Evolutionary conservation across 352 stramenopile genomes (phyloP), one percentile per base, ranked within the genome.

Genomic region (Globisporangium heterothallicum): DNA sequence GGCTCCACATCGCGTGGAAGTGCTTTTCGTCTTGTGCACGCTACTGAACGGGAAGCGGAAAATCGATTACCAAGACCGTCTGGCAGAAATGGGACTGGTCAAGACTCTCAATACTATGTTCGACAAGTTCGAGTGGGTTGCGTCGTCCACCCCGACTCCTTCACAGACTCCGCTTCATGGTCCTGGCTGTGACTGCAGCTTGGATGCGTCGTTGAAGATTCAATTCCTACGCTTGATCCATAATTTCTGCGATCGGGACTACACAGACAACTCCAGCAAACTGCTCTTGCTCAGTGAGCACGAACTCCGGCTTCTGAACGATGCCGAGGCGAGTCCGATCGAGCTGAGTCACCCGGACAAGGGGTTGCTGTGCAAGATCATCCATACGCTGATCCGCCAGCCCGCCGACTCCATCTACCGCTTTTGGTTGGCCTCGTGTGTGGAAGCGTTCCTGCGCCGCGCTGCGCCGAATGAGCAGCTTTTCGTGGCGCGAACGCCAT

Each of bases 1-100:
- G 14, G 84, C 84, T 3, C 88, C 88, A 19, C 97, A 97, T 58
- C 91, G 97, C 42, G 94, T 98, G 0, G 94, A 98, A 66, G 86
- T 98, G 52, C 74, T 98, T 16, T 98, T 98, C 63, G 92, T 98
- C 16, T 68, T 98, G 2, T 98, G 92, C 58, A 98, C 92, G 12
- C 64, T 98, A 18, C 66, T 98, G n/a, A 97, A 96, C 18, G 92
- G 92, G 36, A 93, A 96, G 51, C 76, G 94, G 30, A 98, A 98
- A 72, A 77, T 96, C 27, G 84, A 95, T 42, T 94, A 95, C 32
- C 90, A 98, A 48, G 78, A 95, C 34, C 65, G 71, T 34, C 68
- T 98, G 0, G 88, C 89, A 2, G 59, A 82, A 4, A 87, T 95
- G 68, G 92, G 92, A 3, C 67, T 98, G 13, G 85, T 97, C 35